These are phyloP conservation scores for Zygosaccharomyces sapae DNA, from an alignment of 1,139 yeast species.

Conservation along the genomic window DNA sequence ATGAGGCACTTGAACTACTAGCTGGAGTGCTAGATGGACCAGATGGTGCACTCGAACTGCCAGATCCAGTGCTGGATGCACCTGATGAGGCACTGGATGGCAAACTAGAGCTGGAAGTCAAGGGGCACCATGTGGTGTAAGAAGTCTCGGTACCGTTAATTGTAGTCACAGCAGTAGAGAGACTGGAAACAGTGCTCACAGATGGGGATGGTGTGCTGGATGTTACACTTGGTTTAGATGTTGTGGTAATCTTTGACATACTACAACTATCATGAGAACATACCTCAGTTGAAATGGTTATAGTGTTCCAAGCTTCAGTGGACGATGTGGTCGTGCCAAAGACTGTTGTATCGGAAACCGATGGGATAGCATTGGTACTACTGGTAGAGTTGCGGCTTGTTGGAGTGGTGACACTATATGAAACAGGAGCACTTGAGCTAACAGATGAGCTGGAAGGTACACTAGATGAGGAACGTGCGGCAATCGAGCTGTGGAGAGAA, in stretches of 20 bases:
- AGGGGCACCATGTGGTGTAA: conserved; percentile 35
- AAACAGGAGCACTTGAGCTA: not conserved
- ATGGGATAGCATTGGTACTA: not conserved
- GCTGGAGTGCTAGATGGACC: too few relatives aligned
- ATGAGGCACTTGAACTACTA: too few relatives aligned
- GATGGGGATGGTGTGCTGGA: not conserved
- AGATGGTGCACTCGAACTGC: too few relatives aligned
- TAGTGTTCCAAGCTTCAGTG: conserved; percentile 2
- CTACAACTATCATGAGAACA: conserved; percentile 10
- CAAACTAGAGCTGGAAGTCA: conserved; percentile 9
- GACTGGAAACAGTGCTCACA: not conserved
- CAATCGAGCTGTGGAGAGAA: too few relatives aligned
- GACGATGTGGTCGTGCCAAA: not conserved
- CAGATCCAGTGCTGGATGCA: too few relatives aligned
- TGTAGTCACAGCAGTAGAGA: not conserved
- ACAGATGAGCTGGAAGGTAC: too few relatives aligned
- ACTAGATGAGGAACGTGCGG: too few relatives aligned
- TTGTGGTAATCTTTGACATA: conserved; percentile 4
- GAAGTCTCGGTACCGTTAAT: conserved; percentile 18
- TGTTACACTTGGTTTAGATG: conserved; percentile 1
- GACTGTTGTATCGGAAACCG: not conserved
- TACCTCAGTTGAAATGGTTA: conserved; percentile 9
- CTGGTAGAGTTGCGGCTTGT: not conserved
- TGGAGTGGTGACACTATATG: not conserved
- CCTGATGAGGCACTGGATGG: too few relatives aligned